phyloP scores from a whole-genome alignment of 2,329 filamentous ascomycete genomes.

The Harringtonia lauricola region DNA sequence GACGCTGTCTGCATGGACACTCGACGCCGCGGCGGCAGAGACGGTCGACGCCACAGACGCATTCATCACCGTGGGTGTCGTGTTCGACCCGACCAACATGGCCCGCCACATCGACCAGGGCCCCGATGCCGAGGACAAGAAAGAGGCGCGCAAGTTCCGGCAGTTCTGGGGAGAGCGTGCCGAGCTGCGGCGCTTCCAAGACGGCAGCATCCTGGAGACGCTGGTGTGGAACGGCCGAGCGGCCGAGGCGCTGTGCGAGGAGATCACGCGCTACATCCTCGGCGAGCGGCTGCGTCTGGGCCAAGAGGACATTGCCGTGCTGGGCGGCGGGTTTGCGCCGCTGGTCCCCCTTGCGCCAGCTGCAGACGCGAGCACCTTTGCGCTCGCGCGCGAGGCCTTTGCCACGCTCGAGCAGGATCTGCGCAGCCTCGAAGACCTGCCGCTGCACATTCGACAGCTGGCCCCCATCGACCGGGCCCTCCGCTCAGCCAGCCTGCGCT shows the following conservation, averaged over 20 bases:
- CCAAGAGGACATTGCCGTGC: conserved; percentile 39
- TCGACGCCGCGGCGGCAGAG: conserved; percentile 24
- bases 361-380: conserved; percentile 49
- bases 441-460: conserved; percentile 75
- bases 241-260: conserved; percentile 58
- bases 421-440: conserved; percentile 68
- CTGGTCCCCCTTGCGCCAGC: conserved; percentile 33
- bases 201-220: conserved; percentile 88
- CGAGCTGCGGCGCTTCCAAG: conserved; percentile 87
- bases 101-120: conserved; percentile 76
- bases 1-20: conserved; percentile 30
- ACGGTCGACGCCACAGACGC: neutral
- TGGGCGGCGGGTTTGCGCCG: conserved; percentile 33
- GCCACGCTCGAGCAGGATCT: conserved; percentile 65
- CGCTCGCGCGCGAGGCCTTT: conserved; percentile 59
- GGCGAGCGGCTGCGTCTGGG: conserved; percentile 54
- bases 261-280: conserved; percentile 66
- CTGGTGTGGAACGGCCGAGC: conserved; percentile 67
- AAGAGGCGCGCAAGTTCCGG: conserved; percentile 70
- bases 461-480: conserved; percentile 61
- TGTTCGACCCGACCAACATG: conserved; percentile 63
- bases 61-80: conserved; percentile 42
- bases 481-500: conserved; percentile 57
- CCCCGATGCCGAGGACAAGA: conserved; percentile 74
- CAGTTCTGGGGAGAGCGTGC: conserved; percentile 93